Conservation (phyloP, 306 rosid genomes). For the Cyclanthera cordifolia region DNA sequence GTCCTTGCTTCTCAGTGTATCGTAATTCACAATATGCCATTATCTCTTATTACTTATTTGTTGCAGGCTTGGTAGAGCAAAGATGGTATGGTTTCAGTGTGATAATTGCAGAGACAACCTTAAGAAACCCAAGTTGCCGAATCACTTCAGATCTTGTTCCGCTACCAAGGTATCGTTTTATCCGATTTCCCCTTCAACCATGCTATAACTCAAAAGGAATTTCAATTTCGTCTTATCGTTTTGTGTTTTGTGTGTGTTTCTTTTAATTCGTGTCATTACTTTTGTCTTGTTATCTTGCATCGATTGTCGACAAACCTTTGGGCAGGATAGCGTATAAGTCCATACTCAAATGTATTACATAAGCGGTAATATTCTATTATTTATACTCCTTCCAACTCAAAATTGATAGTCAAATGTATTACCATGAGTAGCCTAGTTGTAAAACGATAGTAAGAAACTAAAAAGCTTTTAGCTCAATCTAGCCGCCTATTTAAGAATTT, state of each 20-base stretch:
- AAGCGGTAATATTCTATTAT: conserved; percentile 39
- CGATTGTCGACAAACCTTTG: conserved; percentile 73
- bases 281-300: conserved; percentile 70
- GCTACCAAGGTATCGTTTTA: conserved; percentile 39
- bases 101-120: conserved; percentile 88
- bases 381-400: background rate
- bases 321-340: conserved; percentile 55
- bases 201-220: background rate
- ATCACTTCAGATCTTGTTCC: conserved; percentile 69
- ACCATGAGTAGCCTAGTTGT: too few species aligned
- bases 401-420: background rate
- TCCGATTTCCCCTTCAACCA: too few species aligned
- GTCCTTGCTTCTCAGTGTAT: background rate
- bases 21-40: background rate
- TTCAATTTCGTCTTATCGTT: background rate
- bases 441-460: too few species aligned
- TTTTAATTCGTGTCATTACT: background rate
- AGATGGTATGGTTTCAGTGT: conserved; percentile 95
- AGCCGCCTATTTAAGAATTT: too few species aligned
- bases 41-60: too few species aligned
- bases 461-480: too few species aligned
- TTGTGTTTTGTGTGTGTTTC: background rate
- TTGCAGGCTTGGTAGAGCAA: background rate
- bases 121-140: conserved; percentile 63
- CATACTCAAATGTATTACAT: conserved; percentile 86